Conservation (phyloP, 352 stramenopile genomes). For the Aphanomyces invadans region DNA sequence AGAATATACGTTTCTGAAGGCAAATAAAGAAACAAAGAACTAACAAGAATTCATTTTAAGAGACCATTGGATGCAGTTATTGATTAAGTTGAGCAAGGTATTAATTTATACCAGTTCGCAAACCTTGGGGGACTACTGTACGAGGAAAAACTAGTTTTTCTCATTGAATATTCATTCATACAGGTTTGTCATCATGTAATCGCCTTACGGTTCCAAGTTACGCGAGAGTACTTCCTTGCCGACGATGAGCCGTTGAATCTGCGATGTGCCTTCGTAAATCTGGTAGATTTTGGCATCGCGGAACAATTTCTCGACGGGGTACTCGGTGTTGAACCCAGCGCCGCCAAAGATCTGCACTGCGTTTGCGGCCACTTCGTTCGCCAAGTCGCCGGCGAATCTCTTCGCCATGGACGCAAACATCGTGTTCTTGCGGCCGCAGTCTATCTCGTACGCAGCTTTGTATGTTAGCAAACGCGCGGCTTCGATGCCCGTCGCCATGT, state of each 20-base stretch:
- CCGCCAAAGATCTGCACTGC: slow-evolving; percentile 88
- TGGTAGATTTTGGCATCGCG: slow-evolving; percentile 88
- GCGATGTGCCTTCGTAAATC: slow-evolving; percentile 89
- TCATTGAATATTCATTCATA: not conserved
- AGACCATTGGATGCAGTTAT: too few species aligned
- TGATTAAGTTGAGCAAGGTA: too few species aligned
- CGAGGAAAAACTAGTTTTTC: not conserved
- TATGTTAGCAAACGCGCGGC: slow-evolving; percentile 76
- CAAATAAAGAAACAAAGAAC: too few species aligned
- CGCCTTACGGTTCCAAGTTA: slow-evolving; percentile 50
- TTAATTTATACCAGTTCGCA: too few species aligned
- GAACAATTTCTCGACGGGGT: slow-evolving; percentile 90
- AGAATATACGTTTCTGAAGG: too few species aligned
- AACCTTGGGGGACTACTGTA: not conserved
- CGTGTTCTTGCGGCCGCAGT: slow-evolving; percentile 85
- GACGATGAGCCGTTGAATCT: slow-evolving; percentile 89
- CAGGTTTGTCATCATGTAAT: not conserved
- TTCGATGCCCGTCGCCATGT: slow-evolving; percentile 88
- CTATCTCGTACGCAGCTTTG: slow-evolving; percentile 85
- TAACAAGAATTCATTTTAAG: too few species aligned
- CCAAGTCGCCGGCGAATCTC: slow-evolving; percentile 80
- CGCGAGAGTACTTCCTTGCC: slow-evolving; percentile 80
- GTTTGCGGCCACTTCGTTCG: slow-evolving; percentile 79
- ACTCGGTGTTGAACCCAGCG: slow-evolving; percentile 87
- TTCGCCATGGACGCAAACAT: slow-evolving; percentile 89